Base-by-base conservation (phyloP, 768 basidiomycete species). In the Chiua virens region DNA sequence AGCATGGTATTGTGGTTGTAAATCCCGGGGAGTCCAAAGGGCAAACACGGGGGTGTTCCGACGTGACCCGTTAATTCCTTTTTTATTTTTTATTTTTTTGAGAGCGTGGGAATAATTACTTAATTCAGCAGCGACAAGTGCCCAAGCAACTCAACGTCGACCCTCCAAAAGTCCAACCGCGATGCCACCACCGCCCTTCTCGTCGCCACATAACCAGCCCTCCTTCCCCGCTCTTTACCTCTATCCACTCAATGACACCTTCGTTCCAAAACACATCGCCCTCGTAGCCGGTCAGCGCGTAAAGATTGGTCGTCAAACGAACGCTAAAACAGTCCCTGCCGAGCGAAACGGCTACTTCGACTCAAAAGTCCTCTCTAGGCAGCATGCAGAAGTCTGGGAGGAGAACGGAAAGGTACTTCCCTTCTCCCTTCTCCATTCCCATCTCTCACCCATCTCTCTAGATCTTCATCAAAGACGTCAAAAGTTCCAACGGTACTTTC, bases 371-470 rank as follows among this genome's bases (percentile, higher is more conserved):
- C 77, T 99, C 54, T 92, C 89, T 59, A 78, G 96, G 59, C 89
- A 91, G 74, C 96, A 98, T 65, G 96, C 96, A 14, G 96, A 98
- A 73, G 90, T 99, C n/a, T 99, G 88, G 96, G 94, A 92, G 73
- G 92, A 96, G 54, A 76, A 71, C 38, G 84, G 82, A 41, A 96
- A 96, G 83, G 94, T 92, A 43, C 44, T 76, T 65, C 11, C 6
- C 5, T 41, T 48, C 42, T 17, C 3, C 47, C 20, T 22, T 25
- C 38, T 34, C 34, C 30, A 38, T 42, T 40, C 44, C 41, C 37
- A 44, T 58, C 46, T 44, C 53, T 39, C 57, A 56, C 28, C 54
- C 54, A 40, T 8, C 27, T 50, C 50, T 5, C 28, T 41, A 98
- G 93, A 94, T 98, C 71, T 96, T 75, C 76, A 98, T 99, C 78